These are phyloP conservation scores for Ceratobasidium sp. DNA, from an alignment of 1,284 basidiomycete species.

Conservation along the genomic window DNA sequence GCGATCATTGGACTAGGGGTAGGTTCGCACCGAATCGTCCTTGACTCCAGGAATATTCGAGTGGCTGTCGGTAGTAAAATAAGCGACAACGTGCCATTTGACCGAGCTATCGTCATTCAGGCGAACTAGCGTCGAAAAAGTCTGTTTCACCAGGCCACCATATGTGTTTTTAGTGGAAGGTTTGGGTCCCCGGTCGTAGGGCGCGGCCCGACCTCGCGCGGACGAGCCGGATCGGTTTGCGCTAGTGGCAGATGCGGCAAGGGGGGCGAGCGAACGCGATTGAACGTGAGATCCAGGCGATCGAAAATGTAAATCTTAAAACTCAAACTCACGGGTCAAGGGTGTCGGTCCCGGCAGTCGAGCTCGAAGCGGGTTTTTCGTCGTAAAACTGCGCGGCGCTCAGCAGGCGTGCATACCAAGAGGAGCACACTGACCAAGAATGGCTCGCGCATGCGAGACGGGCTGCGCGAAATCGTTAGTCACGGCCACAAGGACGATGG, in stretches of 20 bases:
- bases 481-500: slow-evolving; percentile 28
- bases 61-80: slow-evolving; percentile 40
- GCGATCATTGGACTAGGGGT: slow-evolving; percentile 2
- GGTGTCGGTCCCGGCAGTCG: slow-evolving; percentile 22
- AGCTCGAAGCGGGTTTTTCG: slow-evolving; percentile 38
- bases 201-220: slow-evolving; percentile 38
- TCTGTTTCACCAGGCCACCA: slow-evolving; percentile 36
- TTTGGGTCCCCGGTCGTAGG: slow-evolving; percentile 39
- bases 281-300: slow-evolving; percentile 23
- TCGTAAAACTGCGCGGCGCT: slow-evolving; percentile 34
- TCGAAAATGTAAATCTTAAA: slow-evolving; percentile 14
- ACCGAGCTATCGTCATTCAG: slow-evolving; percentile 30
- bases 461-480: slow-evolving; percentile 21
- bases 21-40: slow-evolving; percentile 35
- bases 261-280: background rate
- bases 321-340: slow-evolving; percentile 39
- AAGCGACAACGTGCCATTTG: slow-evolving; percentile 39
- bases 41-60: slow-evolving; percentile 38
- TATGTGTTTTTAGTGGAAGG: slow-evolving; percentile 39
- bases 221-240: slow-evolving; percentile 19
- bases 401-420: too few species aligned
- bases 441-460: slow-evolving; percentile 38
- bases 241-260: slow-evolving; percentile 23
- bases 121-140: slow-evolving; percentile 36
- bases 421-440: slow-evolving; percentile 22